Evolutionary conservation across 2,329 filamentous ascomycete species (phyloP), one percentile per base, ranked within the genome.

Genomic region (Chaetomium olivaceum): DNA sequence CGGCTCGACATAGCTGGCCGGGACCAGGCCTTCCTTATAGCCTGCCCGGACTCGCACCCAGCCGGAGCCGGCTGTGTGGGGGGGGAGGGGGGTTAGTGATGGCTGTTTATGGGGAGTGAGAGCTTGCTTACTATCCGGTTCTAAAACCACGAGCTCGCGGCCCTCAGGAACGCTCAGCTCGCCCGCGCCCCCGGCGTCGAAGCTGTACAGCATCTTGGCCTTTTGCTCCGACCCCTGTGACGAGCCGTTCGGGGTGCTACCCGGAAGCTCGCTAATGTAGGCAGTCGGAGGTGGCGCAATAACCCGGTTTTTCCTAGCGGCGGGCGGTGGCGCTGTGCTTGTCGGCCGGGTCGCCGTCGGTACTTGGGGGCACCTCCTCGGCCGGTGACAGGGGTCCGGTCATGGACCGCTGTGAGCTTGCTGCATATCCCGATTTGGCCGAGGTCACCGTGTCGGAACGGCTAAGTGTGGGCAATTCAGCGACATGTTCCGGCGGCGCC

Each of bases 381-480:
- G 80, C 77, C 3, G 84, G 83, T 33, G 85, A 78, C 63, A 81
- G 79, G 25, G 77, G 79, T 76, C 88, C 90, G 1, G 91, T 89
- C 63, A 93, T 82, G 4, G 92, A 94, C 64, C 92, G 85, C 65
- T 91, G 87, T 1, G 91, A 91, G 73, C 89, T 92, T 19, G 89
- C 88, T 3, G 91, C 90, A 74, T 94, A 97, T 12, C 92, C 93
- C 0, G 93, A 97, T 76, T 91, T 95, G 31, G 96, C 79, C 0
- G 92, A 97, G 71, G 89, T 95, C 83, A 97, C 92, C 0, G 94
- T 98, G 75, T 97, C 92, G 68, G 90, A 90, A 50, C 93, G 86
- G 68, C 85, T 90, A 60, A 97, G 81, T 8, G 84, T 82, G 0
- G 91, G 89, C 61, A 89, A 80, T 65, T 91, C 89, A 4, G 88